These are phyloP conservation scores for Bipolaris victoriae DNA, from an alignment of 2,329 filamentous ascomycete species.

Conservation along the genomic window DNA sequence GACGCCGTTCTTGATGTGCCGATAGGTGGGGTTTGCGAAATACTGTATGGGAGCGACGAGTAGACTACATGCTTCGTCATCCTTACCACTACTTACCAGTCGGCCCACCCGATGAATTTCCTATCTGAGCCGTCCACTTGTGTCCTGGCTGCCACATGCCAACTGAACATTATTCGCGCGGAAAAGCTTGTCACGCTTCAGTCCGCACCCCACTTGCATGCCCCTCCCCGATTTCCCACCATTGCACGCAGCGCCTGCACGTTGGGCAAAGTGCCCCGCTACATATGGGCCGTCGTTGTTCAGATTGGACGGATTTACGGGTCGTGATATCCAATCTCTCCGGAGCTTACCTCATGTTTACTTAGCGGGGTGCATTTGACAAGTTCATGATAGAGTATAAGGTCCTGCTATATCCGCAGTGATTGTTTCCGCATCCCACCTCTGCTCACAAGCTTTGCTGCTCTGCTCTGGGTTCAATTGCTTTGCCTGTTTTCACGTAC, in stretches of 20 bases:
- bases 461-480: constrained; percentile 13
- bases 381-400: constrained; percentile 31
- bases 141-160: not conserved
- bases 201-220: constrained; percentile 29
- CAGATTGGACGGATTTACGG: constrained; percentile 17
- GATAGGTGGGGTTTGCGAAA: constrained; percentile 90
- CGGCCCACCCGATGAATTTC: not conserved
- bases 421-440: constrained; percentile 7
- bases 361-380: constrained; percentile 20
- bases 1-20: constrained; percentile 98
- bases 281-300: not conserved
- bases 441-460: constrained; percentile 11
- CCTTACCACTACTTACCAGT: constrained; percentile 20
- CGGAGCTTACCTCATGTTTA: constrained; percentile 18
- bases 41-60: constrained; percentile 75
- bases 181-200: constrained; percentile 25
- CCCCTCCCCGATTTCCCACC: constrained; percentile 23
- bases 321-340: constrained; percentile 18
- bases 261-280: constrained; percentile 20
- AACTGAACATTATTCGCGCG: constrained; percentile 5
- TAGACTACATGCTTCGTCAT: constrained; percentile 22
- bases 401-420: constrained; percentile 8
- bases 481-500: constrained; percentile 2
- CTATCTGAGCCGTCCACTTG: not conserved
- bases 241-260: constrained; percentile 9